These are phyloP conservation scores for Ceratobasidium theobromae DNA, from an alignment of 1,284 basidiomycete species.

Conservation along the genomic window DNA sequence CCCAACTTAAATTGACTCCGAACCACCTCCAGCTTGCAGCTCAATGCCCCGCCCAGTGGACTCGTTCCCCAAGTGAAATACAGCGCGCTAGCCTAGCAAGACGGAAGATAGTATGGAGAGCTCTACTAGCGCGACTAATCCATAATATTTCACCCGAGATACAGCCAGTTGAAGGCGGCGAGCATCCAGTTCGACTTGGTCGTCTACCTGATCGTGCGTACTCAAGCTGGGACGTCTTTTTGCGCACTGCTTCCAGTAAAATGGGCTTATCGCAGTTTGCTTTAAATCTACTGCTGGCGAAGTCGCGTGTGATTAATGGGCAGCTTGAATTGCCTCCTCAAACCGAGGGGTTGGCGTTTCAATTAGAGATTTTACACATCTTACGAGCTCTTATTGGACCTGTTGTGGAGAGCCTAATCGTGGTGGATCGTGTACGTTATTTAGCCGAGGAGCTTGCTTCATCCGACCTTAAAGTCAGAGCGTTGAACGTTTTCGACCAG, in stretches of 20 bases:
- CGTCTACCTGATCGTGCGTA: slow-evolving; percentile 45
- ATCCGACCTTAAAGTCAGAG: slow-evolving; percentile 4
- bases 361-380: slow-evolving; percentile 47
- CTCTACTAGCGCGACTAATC: slow-evolving; percentile 32
- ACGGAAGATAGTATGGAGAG: slow-evolving; percentile 35
- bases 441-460: slow-evolving; percentile 41
- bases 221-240: slow-evolving; percentile 43
- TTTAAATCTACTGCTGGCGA: too few species aligned
- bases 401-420: slow-evolving; percentile 47
- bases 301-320: too few species aligned
- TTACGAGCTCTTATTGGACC: slow-evolving; percentile 49
- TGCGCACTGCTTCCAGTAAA: slow-evolving; percentile 39
- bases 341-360: slow-evolving; percentile 39
- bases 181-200: slow-evolving; percentile 46
- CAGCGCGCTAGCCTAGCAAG: slow-evolving; percentile 25
- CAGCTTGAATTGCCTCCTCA: slow-evolving; percentile 2
- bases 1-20: slow-evolving; percentile 3
- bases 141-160: background rate
- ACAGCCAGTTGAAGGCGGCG: slow-evolving; percentile 22
- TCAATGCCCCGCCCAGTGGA: slow-evolving; percentile 35
- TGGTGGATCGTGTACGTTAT: slow-evolving; percentile 48
- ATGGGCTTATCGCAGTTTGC: slow-evolving; percentile 39
- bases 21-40: slow-evolving; percentile 36
- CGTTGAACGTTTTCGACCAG: slow-evolving; percentile 39
- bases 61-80: background rate